Evolutionary conservation across 176 grass and related monocot genomes (phyloP).

Genomic region (Cocos nucifera): DNA sequence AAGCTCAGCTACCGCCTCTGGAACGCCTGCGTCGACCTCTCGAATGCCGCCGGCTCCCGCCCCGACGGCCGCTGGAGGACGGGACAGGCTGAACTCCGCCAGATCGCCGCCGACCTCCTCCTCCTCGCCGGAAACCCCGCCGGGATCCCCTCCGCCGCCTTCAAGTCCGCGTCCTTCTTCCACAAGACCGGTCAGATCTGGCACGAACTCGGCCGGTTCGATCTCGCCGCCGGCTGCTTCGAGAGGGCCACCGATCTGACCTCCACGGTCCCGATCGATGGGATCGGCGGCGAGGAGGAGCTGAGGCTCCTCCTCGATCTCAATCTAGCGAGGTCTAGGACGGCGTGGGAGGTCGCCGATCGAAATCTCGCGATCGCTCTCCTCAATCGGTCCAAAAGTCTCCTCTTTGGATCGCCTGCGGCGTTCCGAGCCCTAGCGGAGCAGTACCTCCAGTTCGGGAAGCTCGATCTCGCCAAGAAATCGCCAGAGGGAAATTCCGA

Average conservation of each 20-base stretch:
- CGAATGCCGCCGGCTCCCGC: constrained; percentile 36
- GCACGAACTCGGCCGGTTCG: constrained; percentile 57
- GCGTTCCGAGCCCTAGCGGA: constrained; percentile 49
- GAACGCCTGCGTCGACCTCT: constrained; percentile 82
- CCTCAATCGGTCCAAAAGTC: constrained; percentile 62
- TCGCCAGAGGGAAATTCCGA: constrained; percentile 27
- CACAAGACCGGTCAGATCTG: constrained; percentile 61
- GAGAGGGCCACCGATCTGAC: constrained; percentile 75
- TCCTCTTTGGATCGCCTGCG: constrained; percentile 34
- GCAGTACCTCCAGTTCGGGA: constrained; percentile 53
- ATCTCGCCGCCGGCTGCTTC: constrained; percentile 74
- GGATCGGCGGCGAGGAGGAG: constrained; percentile 33
- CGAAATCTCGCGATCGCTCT: constrained; percentile 63
- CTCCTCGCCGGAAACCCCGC: constrained; percentile 42
- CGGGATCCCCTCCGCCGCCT: constrained; percentile 37
- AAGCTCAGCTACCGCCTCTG: constrained; percentile 79
- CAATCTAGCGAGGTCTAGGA: constrained; percentile 54
- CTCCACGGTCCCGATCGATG: constrained; percentile 14
- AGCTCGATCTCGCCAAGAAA: constrained; percentile 39
- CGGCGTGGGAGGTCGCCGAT: constrained; percentile 48
- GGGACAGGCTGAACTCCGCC: constrained; percentile 61
- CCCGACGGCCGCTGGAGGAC: not conserved
- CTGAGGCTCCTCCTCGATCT: constrained; percentile 39
- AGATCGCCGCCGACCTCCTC: constrained; percentile 67
- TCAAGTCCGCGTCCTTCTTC: constrained; percentile 70